phyloP scores from a whole-genome alignment of 2,329 filamentous ascomycete genomes.

The Nemania abortiva region DNA sequence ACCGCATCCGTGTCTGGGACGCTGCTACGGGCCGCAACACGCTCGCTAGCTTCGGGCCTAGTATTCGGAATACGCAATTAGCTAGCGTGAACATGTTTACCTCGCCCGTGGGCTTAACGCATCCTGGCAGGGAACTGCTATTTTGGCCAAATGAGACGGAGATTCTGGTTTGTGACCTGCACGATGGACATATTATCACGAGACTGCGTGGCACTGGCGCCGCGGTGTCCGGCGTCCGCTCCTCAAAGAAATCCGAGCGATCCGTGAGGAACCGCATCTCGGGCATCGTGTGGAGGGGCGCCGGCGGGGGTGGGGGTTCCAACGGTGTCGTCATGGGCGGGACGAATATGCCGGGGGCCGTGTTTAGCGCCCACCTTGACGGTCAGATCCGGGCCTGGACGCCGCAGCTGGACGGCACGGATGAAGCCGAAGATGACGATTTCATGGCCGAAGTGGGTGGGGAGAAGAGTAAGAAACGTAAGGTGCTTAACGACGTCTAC shows the following conservation, averaged over 20 bases:
- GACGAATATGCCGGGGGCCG: slow-evolving; percentile 62
- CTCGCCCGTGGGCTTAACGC: slow-evolving; percentile 70
- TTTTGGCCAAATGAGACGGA: slow-evolving; percentile 87
- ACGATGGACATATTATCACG: slow-evolving; percentile 79
- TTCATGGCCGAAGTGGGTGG: slow-evolving; percentile 55
- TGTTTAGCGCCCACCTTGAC: slow-evolving; percentile 87
- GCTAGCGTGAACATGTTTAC: slow-evolving; percentile 72
- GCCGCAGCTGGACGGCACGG: slow-evolving; percentile 66
- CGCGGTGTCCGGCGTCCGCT: slow-evolving; percentile 59
- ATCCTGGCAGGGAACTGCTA: slow-evolving; percentile 72
- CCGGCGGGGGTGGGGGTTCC: slow-evolving; percentile 69
- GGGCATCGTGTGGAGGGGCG: slow-evolving; percentile 77
- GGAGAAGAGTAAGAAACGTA: slow-evolving; percentile 75
- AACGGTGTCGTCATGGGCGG: slow-evolving; percentile 72
- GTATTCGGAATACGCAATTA: slow-evolving; percentile 78
- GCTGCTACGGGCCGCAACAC: slow-evolving; percentile 84
- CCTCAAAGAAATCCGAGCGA: slow-evolving; percentile 63
- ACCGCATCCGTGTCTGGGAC: slow-evolving; percentile 89
- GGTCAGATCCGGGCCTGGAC: slow-evolving; percentile 86
- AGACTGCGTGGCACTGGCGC: slow-evolving; percentile 75
- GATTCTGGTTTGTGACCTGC: slow-evolving; percentile 82
- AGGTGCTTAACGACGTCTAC: slow-evolving; percentile 84
- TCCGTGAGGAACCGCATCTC: slow-evolving; percentile 77
- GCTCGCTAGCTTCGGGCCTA: slow-evolving; percentile 86
- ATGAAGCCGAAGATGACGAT: slow-evolving; percentile 63